These are phyloP conservation scores for Fragaria nilgerrensis DNA, from an alignment of 306 rosid genomes.

Conservation along the genomic window DNA sequence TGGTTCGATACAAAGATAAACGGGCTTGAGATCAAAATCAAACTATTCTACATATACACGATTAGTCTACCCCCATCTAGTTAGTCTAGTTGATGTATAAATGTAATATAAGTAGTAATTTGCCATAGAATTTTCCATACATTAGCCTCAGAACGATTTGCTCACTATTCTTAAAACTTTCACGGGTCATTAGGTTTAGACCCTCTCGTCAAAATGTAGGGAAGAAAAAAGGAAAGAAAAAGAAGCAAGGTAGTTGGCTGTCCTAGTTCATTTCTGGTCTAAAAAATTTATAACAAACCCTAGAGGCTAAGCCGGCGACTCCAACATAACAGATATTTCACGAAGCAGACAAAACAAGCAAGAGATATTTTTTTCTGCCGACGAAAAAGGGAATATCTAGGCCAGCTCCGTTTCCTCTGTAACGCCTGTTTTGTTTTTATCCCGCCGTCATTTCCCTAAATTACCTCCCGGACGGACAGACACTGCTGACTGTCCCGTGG, in stretches of 20 bases:
- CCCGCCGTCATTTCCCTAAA: neutral
- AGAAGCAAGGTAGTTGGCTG: neutral
- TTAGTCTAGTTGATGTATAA: too few species aligned
- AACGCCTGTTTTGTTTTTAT: neutral
- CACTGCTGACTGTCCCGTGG: neutral
- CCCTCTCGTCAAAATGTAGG: neutral
- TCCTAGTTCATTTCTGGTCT: neutral
- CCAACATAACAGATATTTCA: neutral
- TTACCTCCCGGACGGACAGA: neutral
- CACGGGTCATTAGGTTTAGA: neutral
- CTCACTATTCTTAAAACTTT: neutral
- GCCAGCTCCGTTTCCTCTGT: neutral
- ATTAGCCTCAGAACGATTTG: too few species aligned
- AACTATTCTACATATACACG: too few species aligned
- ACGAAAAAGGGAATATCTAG: neutral
- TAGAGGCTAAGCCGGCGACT: neutral
- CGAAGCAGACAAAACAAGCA: neutral
- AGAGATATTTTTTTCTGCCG: neutral
- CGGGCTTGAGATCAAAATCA: too few species aligned
- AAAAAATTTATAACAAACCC: neutral
- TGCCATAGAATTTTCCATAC: too few species aligned
- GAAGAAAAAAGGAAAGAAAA: neutral
- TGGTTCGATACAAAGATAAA: too few species aligned
- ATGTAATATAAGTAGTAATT: too few species aligned
- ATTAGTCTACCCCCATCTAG: too few species aligned